Evolutionary conservation across 306 rosid species (phyloP).

Genomic region (Malus orientalis): DNA sequence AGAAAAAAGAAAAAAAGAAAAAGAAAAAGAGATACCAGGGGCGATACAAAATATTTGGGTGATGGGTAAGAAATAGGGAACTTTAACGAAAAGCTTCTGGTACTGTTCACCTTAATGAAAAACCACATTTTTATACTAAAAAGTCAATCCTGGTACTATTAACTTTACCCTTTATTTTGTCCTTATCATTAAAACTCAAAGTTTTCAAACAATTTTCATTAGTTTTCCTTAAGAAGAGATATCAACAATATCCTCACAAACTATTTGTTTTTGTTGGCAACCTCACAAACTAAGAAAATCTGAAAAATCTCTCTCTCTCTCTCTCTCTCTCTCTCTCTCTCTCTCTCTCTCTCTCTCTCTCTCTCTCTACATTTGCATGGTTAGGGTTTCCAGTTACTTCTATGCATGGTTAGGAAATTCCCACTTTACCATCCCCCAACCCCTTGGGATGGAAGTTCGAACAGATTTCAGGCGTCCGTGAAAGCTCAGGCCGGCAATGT

Average conservation of each 20-base stretch:
- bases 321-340: neutral
- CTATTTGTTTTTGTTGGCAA: neutral
- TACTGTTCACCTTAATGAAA: too few species aligned
- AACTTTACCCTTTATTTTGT: too few species aligned
- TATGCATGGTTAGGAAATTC: constrained; percentile 49
- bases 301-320: neutral
- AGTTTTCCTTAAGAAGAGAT: too few species aligned
- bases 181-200: too few species aligned
- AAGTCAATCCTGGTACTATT: too few species aligned
- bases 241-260: neutral
- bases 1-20: too few species aligned
- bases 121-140: too few species aligned
- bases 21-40: too few species aligned
- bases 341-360: neutral
- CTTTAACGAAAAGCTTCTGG: too few species aligned
- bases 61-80: too few species aligned
- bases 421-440: constrained; percentile 16
- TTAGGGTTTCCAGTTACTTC: neutral
- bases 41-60: too few species aligned
- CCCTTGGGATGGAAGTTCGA: constrained; percentile 9
- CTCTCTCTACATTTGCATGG: neutral
- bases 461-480: neutral
- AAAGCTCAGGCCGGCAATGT: neutral
- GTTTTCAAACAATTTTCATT: too few species aligned
- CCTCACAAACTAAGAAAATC: neutral